Evolutionary conservation across 2,329 filamentous ascomycete genomes (phyloP).

Genomic region (Cyanodermella asteris): DNA sequence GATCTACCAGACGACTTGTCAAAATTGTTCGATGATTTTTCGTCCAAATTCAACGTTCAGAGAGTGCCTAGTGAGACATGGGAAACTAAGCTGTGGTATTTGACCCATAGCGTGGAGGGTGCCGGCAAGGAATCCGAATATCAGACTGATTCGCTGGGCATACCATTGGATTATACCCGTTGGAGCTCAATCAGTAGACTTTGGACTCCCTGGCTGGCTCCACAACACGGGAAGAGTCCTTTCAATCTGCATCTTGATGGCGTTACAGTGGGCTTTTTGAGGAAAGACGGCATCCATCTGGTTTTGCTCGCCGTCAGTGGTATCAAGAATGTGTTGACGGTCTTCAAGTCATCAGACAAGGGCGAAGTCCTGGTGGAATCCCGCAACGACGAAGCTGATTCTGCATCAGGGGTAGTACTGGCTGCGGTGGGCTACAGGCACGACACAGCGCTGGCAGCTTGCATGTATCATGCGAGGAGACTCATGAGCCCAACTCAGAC

Average conservation of each 20-base stretch:
- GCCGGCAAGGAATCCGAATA: constrained; percentile 37
- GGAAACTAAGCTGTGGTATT: constrained; percentile 47
- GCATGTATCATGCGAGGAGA: constrained; percentile 70
- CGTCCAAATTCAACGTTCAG: constrained; percentile 31
- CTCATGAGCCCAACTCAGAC: constrained; percentile 27
- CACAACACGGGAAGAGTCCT: constrained; percentile 50
- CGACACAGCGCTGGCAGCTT: constrained; percentile 54
- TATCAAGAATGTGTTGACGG: constrained; percentile 43
- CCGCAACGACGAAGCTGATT: constrained; percentile 42
- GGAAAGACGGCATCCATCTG: constrained; percentile 47
- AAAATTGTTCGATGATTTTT: constrained; percentile 36
- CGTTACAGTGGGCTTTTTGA: constrained; percentile 57
- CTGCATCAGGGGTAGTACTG: constrained; percentile 39
- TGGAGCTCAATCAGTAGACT: constrained; percentile 68
- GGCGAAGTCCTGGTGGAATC: constrained; percentile 48
- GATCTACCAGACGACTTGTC: constrained; percentile 21
- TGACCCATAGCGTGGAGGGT: constrained; percentile 33
- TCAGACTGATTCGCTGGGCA: constrained; percentile 36
- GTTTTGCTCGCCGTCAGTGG: constrained; percentile 63
- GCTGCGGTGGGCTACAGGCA: constrained; percentile 51
- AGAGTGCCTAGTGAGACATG: constrained; percentile 42
- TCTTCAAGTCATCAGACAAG: constrained; percentile 42
- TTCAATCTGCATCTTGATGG: constrained; percentile 58
- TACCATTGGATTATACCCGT: constrained; percentile 40
- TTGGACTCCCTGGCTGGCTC: constrained; percentile 69